A percentile compares a stretch with the other conserved stretches of the same genome.
These are phyloP conservation scores for Nephromyces sp. DNA, from an alignment of 169 alveolate species.

Conservation along the genomic window DNA sequence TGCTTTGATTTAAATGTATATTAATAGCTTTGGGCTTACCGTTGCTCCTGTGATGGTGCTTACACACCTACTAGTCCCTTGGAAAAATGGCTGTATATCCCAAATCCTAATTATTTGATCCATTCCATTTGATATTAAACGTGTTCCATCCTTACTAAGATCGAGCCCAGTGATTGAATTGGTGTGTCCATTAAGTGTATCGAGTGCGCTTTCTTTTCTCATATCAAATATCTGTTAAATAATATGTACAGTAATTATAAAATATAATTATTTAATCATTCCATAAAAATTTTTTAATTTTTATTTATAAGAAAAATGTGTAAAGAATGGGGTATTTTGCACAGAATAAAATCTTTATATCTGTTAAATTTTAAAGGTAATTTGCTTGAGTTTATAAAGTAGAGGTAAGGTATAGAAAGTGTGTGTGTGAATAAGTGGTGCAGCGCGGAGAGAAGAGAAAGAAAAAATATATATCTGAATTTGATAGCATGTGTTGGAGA, in stretches of 20 bases:
- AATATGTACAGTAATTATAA: neutral
- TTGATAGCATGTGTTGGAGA: too few species aligned
- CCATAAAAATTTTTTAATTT: too few species aligned
- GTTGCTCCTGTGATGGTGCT: conserved; percentile 47
- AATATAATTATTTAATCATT: too few species aligned
- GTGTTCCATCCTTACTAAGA: conserved; percentile 51
- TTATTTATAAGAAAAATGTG: too few species aligned
- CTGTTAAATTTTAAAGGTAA: too few species aligned
- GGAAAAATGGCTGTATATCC: conserved; percentile 62
- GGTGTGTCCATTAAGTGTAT: conserved; percentile 50
- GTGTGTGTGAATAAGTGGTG: too few species aligned
- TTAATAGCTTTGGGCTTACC: conserved; percentile 5
- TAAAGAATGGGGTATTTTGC: too few species aligned
- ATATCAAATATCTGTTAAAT: conserved; percentile 41
- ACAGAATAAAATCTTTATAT: too few species aligned
- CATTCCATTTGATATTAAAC: conserved; percentile 54
- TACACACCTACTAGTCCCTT: conserved; percentile 14
- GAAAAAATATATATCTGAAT: too few species aligned
- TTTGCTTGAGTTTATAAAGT: too few species aligned
- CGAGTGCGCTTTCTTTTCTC: conserved; percentile 29
- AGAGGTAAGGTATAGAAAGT: too few species aligned
- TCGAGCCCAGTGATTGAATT: conserved; percentile 62
- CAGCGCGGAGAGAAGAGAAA: too few species aligned
- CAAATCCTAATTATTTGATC: conserved; percentile 59
- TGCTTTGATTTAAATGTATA: neutral